phyloP scores from a whole-genome alignment of 805 yeast genomes.

The Candida germanica region DNA sequence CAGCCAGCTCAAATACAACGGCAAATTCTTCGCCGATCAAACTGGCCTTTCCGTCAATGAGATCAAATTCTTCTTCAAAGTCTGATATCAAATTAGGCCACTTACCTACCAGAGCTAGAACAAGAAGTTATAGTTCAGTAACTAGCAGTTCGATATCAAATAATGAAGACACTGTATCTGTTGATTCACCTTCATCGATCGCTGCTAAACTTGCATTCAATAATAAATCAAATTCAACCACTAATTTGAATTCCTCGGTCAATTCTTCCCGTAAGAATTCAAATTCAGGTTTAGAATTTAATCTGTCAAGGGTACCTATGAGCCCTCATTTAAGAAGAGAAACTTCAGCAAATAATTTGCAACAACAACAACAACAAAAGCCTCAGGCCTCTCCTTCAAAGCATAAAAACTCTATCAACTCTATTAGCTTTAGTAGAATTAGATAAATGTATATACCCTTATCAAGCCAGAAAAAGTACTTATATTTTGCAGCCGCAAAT shows the following conservation, averaged over 20 bases:
- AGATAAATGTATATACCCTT: too few relatives aligned
- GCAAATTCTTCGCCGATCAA: conserved; percentile 13
- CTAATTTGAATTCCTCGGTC: conserved; percentile 16
- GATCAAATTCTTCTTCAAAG: conserved; percentile 5
- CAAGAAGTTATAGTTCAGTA: conserved; percentile 3
- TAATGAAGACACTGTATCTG: conserved; percentile 3
- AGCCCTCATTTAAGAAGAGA: not conserved
- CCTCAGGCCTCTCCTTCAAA: conserved; percentile 10
- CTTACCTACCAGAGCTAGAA: conserved; percentile 1
- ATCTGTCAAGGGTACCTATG: not conserved
- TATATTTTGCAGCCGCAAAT: conserved; percentile 1
- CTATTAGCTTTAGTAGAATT: conserved; percentile 15
- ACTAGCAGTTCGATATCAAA: not conserved
- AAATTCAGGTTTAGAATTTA: conserved; percentile 1
- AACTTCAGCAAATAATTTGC: not conserved
- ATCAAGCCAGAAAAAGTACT: not conserved
- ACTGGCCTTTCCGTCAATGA: conserved; percentile 8
- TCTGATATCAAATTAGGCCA: conserved; percentile 1
- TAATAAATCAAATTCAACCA: too few relatives aligned
- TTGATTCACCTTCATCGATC: conserved; percentile 21
- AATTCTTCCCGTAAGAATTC: conserved; percentile 8
- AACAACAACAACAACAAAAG: conserved; percentile 1
- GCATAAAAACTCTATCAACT: conserved; percentile 13
- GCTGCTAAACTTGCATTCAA: conserved; percentile 27
- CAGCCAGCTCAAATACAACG: conserved; percentile 8